These are phyloP conservation scores for Leptographium lundbergii DNA, from an alignment of 2,329 filamentous ascomycete species.

Conservation along the genomic window DNA sequence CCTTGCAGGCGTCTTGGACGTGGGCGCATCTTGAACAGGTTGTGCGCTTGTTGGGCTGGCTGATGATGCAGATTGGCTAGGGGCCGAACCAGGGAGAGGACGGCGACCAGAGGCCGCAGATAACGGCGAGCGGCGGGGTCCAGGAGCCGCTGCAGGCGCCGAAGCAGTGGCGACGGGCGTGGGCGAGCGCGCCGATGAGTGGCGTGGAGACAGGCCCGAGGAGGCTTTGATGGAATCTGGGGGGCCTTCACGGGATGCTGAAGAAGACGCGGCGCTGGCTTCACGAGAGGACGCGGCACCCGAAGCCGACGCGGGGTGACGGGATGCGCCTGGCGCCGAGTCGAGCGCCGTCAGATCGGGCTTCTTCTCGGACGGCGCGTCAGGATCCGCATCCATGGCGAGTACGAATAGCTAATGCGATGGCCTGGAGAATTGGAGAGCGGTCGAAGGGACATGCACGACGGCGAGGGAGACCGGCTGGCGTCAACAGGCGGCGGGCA, in stretches of 20 bases:
- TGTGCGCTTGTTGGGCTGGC: not conserved
- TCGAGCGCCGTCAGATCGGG: not conserved
- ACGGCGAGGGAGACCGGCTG: not conserved
- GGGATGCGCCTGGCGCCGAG: not conserved
- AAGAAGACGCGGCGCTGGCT: not conserved
- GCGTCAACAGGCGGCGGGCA: not conserved
- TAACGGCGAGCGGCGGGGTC: not conserved
- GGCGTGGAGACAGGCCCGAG: not conserved
- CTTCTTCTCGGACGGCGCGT: constrained; percentile 1
- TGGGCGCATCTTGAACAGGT: not conserved
- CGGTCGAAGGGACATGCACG: not conserved
- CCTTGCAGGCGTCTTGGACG: not conserved
- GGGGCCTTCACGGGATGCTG: not conserved
- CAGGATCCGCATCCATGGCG: constrained; percentile 3
- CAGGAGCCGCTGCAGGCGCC: not conserved
- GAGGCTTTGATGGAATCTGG: not conserved
- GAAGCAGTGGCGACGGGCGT: not conserved
- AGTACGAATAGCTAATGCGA: not conserved
- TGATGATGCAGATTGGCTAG: not conserved
- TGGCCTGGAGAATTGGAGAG: not conserved
- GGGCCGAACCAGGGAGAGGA: constrained; percentile 4
- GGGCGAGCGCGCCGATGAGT: not conserved
- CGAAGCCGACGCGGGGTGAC: not conserved
- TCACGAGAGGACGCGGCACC: not conserved
- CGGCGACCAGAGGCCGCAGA: not conserved